Conservation (phyloP, 2,329 filamentous ascomycete species). For the Reticulascus tulasneorum region DNA sequence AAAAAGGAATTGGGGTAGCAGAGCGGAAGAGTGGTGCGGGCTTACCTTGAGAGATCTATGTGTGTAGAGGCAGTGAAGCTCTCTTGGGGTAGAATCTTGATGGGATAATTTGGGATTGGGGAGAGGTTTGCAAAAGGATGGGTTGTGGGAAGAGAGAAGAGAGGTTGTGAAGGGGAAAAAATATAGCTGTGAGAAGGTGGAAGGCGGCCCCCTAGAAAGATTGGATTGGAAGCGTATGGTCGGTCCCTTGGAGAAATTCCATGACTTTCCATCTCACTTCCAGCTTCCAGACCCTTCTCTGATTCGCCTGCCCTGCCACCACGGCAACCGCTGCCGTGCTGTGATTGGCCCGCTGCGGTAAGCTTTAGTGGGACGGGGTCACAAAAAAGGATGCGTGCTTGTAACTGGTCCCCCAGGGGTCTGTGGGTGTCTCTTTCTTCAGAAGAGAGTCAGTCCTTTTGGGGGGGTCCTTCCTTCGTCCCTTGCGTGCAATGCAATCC, state of each 20-base stretch:
- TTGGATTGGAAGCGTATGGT: too few species aligned
- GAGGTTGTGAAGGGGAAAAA: conserved; percentile 11
- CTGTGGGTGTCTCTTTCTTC: too few species aligned
- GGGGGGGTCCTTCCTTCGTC: too few species aligned
- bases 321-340: conserved; percentile 15
- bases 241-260: conserved; percentile 32
- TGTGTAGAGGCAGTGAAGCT: conserved; percentile 16
- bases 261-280: conserved; percentile 39
- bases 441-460: too few species aligned
- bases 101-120: conserved; percentile 15
- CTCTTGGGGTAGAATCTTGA: conserved; percentile 12
- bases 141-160: conserved; percentile 16
- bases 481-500: too few species aligned
- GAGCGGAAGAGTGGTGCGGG: conserved; percentile 5
- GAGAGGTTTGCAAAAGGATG: conserved; percentile 14
- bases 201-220: too few species aligned
- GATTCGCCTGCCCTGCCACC: conserved; percentile 18
- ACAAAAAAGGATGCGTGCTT: too few species aligned
- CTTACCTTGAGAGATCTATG: conserved; percentile 16
- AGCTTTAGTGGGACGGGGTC: conserved; percentile 4
- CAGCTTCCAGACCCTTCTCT: conserved; percentile 18
- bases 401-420: too few species aligned
- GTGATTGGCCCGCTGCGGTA: conserved; percentile 15
- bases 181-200: too few species aligned
- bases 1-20: background rate